Percentiles rank a stretch among this genome's conserved stretches.
Evolutionary conservation across 1,284 basidiomycete genomes (phyloP).

Genomic region (Phellopilus nigrolimitatus): DNA sequence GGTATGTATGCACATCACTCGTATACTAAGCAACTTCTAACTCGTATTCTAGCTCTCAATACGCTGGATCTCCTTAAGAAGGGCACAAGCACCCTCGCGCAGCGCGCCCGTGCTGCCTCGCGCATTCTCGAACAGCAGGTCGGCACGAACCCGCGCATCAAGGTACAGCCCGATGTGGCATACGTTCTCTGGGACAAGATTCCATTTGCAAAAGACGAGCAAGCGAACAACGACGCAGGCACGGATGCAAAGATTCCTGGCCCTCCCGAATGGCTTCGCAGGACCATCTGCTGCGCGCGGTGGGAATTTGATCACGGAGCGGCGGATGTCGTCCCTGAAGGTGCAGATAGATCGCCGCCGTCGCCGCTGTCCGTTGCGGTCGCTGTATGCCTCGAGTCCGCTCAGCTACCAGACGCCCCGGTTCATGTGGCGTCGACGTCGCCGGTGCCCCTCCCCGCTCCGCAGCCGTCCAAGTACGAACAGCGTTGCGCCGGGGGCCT

Average conservation of each 20-base stretch:
- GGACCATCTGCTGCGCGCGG: constrained; percentile 72
- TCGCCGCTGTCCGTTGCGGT: constrained; percentile 45
- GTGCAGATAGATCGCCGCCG: constrained; percentile 27
- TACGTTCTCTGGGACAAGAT: constrained; percentile 76
- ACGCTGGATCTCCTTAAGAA: constrained; percentile 95
- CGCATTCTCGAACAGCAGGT: constrained; percentile 80
- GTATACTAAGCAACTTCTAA: neutral
- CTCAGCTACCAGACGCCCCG: constrained; percentile 32
- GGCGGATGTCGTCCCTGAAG: constrained; percentile 3
- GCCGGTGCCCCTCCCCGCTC: constrained; percentile 63
- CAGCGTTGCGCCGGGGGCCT: constrained; percentile 57
- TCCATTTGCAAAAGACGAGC: constrained; percentile 34
- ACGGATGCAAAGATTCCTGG: constrained; percentile 23
- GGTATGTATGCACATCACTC: constrained; percentile 44
- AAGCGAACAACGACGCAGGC: constrained; percentile 21
- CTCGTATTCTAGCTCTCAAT: constrained; percentile 61
- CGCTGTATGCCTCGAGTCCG: constrained; percentile 21
- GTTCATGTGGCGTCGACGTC: constrained; percentile 37
- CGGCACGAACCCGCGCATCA: constrained; percentile 70
- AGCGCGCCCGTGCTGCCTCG: constrained; percentile 77
- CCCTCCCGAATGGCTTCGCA: constrained; percentile 71
- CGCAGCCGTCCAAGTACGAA: constrained; percentile 54
- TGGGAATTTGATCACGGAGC: constrained; percentile 48
- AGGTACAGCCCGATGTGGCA: constrained; percentile 72
- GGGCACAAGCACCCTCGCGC: constrained; percentile 71